Evolutionary conservation across 2,329 filamentous ascomycete genomes (phyloP), one percentile per base, ranked within the genome.

Genomic region (Colletotrichum acutatum): DNA sequence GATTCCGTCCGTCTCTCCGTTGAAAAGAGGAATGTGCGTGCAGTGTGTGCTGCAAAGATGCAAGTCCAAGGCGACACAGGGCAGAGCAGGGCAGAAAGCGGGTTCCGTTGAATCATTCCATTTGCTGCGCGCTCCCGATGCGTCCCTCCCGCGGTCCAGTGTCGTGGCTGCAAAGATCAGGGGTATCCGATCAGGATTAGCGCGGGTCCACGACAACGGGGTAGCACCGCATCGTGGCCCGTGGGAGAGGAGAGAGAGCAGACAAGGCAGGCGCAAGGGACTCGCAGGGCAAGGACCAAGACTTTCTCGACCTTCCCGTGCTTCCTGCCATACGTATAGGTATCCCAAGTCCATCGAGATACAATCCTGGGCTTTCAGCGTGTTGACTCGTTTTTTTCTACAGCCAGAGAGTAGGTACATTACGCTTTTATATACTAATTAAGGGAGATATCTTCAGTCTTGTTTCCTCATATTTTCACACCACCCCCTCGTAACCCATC

Each of bases 41-140:
- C 42, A 22, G 32, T 12, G 32, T 12, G 32, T 34, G 11, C 32
- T 34, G 7, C 8, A n/a, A 22, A 49, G 61, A 49, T 49, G 62
- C 62, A 65, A 26, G 62, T 28, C 62, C n/a, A 30, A 42, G n/a
- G 30, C 30, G 32, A 54, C 62, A 65, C 53, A 49, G 24, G 30
- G 28, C 24, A 63, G 59, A 42, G 30, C 62, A 65, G 32, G 49
- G 30, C 49, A 34, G 57, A 37, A 19, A 62, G 34, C 24, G 58
- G 58, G 32, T 42, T 49, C 19, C 42, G 42, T 49, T n/a, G 42
- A 49, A n/a, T 49, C 42, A 22, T 49, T 49, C 42, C 42, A 49
- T 49, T 49, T 49, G 42, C 42, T 49, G 42, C 42, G 42, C 42
- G 19, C 42, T 49, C 42, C 42, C 19, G 42, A n/a, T 22, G 42